Conservation (phyloP, 1,284 basidiomycete genomes). For the Sanguinoderma infundibulare region DNA sequence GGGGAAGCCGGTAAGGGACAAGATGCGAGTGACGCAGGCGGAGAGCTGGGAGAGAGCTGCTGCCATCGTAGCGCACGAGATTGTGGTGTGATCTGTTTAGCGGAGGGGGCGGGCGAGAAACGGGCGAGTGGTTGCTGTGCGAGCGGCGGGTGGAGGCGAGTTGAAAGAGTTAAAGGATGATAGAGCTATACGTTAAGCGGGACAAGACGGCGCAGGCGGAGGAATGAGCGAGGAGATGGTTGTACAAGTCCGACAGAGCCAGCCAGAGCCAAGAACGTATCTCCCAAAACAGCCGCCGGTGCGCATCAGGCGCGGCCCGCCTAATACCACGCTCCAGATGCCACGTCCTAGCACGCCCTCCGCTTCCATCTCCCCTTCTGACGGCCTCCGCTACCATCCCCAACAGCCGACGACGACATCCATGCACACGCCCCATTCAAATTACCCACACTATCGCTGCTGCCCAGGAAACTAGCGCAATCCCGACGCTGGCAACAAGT, state of each 20-base stretch:
- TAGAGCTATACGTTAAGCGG: constrained; percentile 33
- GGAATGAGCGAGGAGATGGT: constrained; percentile 38
- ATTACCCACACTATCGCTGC: too few relatives aligned
- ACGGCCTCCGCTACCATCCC: not conserved
- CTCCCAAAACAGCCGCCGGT: constrained; percentile 24
- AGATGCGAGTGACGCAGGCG: constrained; percentile 94
- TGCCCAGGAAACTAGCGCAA: not conserved
- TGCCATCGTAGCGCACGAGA: constrained; percentile 39
- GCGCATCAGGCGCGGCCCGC: constrained; percentile 26
- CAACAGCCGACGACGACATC: not conserved
- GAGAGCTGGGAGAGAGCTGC: constrained; percentile 79
- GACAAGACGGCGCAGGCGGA: constrained; percentile 27
- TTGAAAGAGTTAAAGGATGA: constrained; percentile 27
- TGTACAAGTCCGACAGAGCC: constrained; percentile 33
- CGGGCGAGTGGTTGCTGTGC: constrained; percentile 23
- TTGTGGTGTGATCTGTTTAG: constrained; percentile 19
- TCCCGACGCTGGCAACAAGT: not conserved
- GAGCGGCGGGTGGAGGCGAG: constrained; percentile 23
- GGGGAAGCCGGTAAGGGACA: constrained; percentile 89
- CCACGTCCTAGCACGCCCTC: not conserved
- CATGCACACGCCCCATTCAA: not conserved
- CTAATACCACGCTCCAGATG: constrained; percentile 7
- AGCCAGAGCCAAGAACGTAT: constrained; percentile 29
- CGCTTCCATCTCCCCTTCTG: constrained; percentile 21
- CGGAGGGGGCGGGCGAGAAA: constrained; percentile 13